A percentile compares a stretch with the other conserved stretches of the same genome.
phyloP scores from a whole-genome alignment of 1,284 basidiomycete genomes.

The Naganishia cerealis region DNA sequence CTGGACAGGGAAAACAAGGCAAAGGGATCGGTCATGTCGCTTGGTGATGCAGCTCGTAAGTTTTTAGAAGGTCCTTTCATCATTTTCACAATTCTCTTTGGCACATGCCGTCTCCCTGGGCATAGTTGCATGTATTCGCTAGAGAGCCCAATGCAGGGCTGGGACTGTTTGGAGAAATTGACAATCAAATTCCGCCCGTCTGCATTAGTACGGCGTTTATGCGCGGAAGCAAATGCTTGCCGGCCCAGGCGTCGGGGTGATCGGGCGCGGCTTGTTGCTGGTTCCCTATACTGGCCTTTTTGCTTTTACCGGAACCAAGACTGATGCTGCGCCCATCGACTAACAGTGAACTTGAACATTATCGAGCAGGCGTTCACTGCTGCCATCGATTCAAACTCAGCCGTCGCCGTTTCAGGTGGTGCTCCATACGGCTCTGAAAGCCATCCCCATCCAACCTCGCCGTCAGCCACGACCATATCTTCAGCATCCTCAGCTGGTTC shows the following conservation, averaged over 20 bases:
- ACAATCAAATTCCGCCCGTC: too few species aligned
- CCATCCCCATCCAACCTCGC: background rate
- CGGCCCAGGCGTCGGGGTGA: background rate
- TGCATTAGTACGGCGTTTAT: background rate
- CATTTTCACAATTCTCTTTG: background rate
- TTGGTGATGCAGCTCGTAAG: slow-evolving; percentile 1
- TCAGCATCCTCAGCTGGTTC: slow-evolving; percentile 4
- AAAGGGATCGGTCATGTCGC: background rate
- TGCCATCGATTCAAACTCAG: background rate
- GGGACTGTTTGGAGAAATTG: too few species aligned
- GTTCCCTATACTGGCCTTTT: background rate
- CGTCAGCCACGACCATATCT: background rate
- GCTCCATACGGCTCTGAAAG: background rate
- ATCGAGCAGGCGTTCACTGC: slow-evolving; percentile 21
- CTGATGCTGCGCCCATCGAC: too few species aligned
- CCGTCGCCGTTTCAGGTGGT: background rate
- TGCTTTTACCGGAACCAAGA: too few species aligned
- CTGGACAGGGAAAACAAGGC: slow-evolving; percentile 6
- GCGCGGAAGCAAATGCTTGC: background rate
- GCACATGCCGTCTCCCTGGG: too few species aligned
- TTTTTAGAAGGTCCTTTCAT: background rate
- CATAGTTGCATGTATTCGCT: too few species aligned
- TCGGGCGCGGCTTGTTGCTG: slow-evolving; percentile 4
- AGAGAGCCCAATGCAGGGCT: too few species aligned
- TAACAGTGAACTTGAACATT: slow-evolving; percentile 9